These are phyloP conservation scores for Diaporthe destruens DNA, from an alignment of 2,329 filamentous ascomycete genomes.

Conservation along the genomic window DNA sequence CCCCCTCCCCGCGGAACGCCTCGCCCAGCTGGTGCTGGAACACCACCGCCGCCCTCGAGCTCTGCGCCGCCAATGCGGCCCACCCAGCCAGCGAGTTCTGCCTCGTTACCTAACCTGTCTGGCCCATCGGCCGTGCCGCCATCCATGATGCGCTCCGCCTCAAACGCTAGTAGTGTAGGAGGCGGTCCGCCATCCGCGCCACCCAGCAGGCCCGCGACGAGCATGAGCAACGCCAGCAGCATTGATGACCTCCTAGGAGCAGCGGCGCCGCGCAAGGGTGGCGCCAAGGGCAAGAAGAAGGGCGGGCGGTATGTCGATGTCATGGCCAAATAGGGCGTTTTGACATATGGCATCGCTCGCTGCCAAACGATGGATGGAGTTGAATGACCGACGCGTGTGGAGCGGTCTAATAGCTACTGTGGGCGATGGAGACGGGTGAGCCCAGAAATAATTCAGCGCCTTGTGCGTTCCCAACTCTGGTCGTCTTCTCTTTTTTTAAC, in stretches of 20 bases:
- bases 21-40: constrained; percentile 62
- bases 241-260: constrained; percentile 93
- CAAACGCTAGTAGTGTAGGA: constrained; percentile 56
- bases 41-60: constrained; percentile 60
- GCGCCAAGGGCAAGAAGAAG: constrained; percentile 79
- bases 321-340: constrained; percentile 75
- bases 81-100: constrained; percentile 40
- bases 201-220: constrained; percentile 79
- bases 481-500: background rate
- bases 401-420: background rate
- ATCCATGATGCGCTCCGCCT: constrained; percentile 62
- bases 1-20: constrained; percentile 79
- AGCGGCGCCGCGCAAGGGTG: constrained; percentile 75
- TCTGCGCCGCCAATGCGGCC: constrained; percentile 31
- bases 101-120: constrained; percentile 42
- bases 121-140: constrained; percentile 52
- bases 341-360: constrained; percentile 8
- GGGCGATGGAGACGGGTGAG: background rate
- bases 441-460: background rate
- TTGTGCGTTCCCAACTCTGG: background rate
- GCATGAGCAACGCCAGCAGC: constrained; percentile 91
- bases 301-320: constrained; percentile 92
- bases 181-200: constrained; percentile 61
- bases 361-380: background rate
- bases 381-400: constrained; percentile 10